These are phyloP conservation scores for Alternaria ethzedia DNA, from an alignment of 2,329 filamentous ascomycete species.

Conservation along the genomic window DNA sequence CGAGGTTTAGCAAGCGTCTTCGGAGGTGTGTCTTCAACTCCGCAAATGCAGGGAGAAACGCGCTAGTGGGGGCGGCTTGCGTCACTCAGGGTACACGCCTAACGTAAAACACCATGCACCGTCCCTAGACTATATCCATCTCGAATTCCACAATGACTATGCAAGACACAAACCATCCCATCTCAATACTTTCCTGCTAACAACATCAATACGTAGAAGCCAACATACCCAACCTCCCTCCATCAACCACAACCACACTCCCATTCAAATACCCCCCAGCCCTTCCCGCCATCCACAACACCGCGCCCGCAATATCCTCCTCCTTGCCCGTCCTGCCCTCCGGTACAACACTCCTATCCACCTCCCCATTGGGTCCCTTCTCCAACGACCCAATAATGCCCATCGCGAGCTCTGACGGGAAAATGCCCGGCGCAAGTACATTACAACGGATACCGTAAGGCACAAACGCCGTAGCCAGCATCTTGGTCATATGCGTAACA, in stretches of 20 bases:
- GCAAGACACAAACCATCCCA: not conserved
- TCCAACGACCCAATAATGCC: constrained; percentile 12
- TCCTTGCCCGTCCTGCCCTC: constrained; percentile 66
- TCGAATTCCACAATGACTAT: not conserved
- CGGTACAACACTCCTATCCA: constrained; percentile 47
- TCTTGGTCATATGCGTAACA: constrained; percentile 57
- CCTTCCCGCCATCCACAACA: constrained; percentile 69
- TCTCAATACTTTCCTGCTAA: not conserved
- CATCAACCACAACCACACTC: constrained; percentile 67
- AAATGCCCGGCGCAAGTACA: constrained; percentile 56
- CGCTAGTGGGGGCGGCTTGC: not conserved
- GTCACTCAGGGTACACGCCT: not conserved
- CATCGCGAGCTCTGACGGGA: constrained; percentile 26
- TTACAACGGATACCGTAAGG: constrained; percentile 57
- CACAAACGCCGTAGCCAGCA: constrained; percentile 53
- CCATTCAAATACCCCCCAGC: constrained; percentile 73
- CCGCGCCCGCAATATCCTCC: constrained; percentile 68
- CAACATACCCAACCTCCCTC: constrained; percentile 64
- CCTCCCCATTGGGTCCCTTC: not conserved
- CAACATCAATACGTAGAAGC: constrained; percentile 59
- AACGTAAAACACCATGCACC: not conserved
- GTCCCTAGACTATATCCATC: not conserved
- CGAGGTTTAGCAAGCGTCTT: constrained; percentile 8
- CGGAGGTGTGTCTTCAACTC: constrained; percentile 31
- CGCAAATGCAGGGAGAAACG: constrained; percentile 18